Evolutionary conservation across 768 basidiomycete genomes (phyloP).

Genomic region (Arthromyces matolae): DNA sequence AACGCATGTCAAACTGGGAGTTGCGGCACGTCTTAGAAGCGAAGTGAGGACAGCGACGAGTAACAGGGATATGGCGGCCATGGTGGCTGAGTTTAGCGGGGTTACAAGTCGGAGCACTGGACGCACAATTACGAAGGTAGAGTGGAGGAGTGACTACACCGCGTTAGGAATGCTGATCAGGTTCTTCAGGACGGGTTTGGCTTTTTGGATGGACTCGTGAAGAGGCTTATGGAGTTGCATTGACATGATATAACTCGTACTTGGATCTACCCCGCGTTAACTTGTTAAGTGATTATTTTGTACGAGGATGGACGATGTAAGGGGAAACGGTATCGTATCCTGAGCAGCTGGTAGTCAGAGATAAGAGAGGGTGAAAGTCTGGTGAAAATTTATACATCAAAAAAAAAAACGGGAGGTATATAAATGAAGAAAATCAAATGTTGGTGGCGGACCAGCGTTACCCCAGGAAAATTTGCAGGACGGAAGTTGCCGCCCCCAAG

Average conservation of each 20-base stretch:
- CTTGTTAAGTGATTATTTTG: too few species aligned
- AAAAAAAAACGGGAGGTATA: not conserved
- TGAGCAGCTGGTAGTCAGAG: not conserved
- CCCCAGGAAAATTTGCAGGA: constrained; percentile 11
- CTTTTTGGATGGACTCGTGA: constrained; percentile 61
- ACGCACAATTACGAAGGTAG: constrained; percentile 68
- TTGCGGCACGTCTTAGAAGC: constrained; percentile 52
- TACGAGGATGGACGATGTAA: too few species aligned
- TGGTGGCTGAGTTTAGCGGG: constrained; percentile 68
- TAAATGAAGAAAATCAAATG: not conserved
- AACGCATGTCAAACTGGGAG: constrained; percentile 52
- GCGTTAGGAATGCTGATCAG: not conserved
- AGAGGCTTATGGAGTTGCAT: constrained; percentile 43
- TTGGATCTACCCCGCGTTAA: constrained; percentile 8
- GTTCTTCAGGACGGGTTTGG: constrained; percentile 54
- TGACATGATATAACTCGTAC: constrained; percentile 1
- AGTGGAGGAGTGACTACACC: constrained; percentile 1
- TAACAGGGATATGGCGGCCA: constrained; percentile 55
- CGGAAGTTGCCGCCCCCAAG: constrained; percentile 17
- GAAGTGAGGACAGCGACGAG: constrained; percentile 49
- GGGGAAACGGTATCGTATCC: too few species aligned
- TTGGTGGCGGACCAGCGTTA: not conserved
- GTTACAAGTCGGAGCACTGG: constrained; percentile 67
- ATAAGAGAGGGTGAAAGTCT: not conserved
- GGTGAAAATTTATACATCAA: too few species aligned